Conservation (phyloP, 1,139 yeast genomes). For the Suzukiozyma palmioleophila region DNA sequence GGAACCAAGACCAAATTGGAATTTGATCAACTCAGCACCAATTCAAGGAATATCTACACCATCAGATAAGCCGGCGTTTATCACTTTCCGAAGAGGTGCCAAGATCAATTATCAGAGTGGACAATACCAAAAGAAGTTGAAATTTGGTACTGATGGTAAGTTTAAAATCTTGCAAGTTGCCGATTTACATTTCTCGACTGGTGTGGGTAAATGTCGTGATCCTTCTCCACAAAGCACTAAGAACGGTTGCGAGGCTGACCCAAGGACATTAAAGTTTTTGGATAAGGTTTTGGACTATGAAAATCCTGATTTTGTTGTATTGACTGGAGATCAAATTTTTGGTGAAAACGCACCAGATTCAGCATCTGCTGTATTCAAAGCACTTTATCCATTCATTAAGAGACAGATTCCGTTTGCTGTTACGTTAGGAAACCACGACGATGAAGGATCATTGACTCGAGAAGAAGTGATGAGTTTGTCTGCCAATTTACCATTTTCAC, state of each 20-base stretch:
- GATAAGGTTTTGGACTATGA: conserved; percentile 63
- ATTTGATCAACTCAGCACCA: conserved; percentile 27
- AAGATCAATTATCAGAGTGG: conserved; percentile 19
- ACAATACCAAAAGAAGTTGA: conserved; percentile 19
- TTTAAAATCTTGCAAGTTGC: conserved; percentile 83
- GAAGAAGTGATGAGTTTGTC: conserved; percentile 56
- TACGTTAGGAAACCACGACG: conserved; percentile 61
- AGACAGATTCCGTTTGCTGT: conserved; percentile 76
- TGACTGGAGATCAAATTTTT: conserved; percentile 84
- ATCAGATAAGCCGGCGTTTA: conserved; percentile 18
- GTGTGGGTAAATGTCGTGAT: conserved; percentile 70
- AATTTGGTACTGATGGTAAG: conserved; percentile 34
- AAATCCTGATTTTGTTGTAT: conserved; percentile 73
- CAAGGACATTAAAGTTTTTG: conserved; percentile 60
- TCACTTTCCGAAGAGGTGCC: conserved; percentile 27
- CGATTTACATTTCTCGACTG: conserved; percentile 80
- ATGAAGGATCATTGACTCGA: conserved; percentile 69
- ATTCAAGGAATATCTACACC: conserved; percentile 19
- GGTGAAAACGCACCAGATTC: conserved; percentile 73
- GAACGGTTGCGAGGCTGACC: conserved; percentile 66
- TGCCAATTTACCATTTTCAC: conserved; percentile 59
- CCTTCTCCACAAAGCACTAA: conserved; percentile 48
- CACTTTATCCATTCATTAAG: conserved; percentile 62
- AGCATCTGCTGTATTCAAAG: conserved; percentile 73
- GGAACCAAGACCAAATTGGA: conserved; percentile 79